A percentile compares a stretch with the other conserved stretches of the same genome.
phyloP scores from a whole-genome alignment of 345 rosid genomes.

The Populus ilicifolia region DNA sequence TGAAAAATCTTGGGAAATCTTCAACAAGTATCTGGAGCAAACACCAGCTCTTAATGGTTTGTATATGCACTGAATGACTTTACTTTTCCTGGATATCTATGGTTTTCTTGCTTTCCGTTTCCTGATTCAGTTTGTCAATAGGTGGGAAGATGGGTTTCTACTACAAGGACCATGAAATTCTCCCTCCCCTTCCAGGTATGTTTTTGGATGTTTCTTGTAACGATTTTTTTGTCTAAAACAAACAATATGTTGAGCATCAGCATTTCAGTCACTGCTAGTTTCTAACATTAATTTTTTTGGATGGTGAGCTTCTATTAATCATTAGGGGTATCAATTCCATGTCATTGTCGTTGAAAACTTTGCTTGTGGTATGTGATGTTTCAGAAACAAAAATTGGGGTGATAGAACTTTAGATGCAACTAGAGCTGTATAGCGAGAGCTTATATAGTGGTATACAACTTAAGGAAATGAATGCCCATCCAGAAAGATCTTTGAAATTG shows the following conservation, averaged over 20 bases:
- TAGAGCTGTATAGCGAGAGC: too few species aligned
- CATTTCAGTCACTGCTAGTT: background rate
- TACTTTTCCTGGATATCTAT: background rate
- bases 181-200: slow-evolving; percentile 92
- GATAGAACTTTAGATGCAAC: too few species aligned
- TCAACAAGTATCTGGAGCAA: slow-evolving; percentile 63
- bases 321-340: too few species aligned
- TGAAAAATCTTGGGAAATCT: slow-evolving; percentile 77
- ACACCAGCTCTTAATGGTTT: slow-evolving; percentile 78
- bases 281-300: too few species aligned
- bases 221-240: background rate
- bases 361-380: too few species aligned
- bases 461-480: too few species aligned
- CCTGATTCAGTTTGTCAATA: slow-evolving; percentile 30
- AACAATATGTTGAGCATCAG: background rate
- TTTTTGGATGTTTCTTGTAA: background rate
- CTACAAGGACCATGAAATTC: slow-evolving; percentile 93
- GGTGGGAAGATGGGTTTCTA: slow-evolving; percentile 95
- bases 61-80: slow-evolving; percentile 5
- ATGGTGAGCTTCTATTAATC: too few species aligned
- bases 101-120: slow-evolving; percentile 16
- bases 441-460: too few species aligned
- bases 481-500: too few species aligned
- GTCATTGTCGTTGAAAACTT: too few species aligned
- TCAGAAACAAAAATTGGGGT: too few species aligned